Base-by-base conservation (phyloP, 495 filamentous ascomycete genomes). In the Penicillium lividum region DNA sequence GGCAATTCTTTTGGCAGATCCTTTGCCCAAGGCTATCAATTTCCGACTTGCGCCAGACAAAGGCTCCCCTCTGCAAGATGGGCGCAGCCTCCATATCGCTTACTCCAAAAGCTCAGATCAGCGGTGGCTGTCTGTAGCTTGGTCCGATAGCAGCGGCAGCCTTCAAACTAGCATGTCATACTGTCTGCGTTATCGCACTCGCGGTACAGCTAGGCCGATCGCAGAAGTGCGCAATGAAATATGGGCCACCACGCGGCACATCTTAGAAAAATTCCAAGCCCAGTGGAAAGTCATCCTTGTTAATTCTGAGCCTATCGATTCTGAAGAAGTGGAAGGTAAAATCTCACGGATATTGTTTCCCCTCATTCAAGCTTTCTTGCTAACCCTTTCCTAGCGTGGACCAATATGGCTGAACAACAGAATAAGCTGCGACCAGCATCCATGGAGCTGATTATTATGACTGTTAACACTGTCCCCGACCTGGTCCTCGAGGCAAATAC, bases 41-140 rank as follows among this genome's bases (percentile, higher is more conserved):
- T 97, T 99, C 79, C 89, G 87, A 58, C 77, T 97, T 36, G 81
- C 86, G 3, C 59, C 75, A 1, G 75, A 78, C 46, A 68, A 60
- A 22, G 58, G 59, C 4, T 88, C 90, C 28, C 79, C 94, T 0
- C 72, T 97, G n/a, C 85, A 88, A 50, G 91, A 96, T 65, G 91
- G 92, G 34, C 86, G 83, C 11, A 87, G 87, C 58, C 82, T 99
- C 10, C 95, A 99, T 68, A 74, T 98, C 47, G 92, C 90, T 7
- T 96, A 93, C 67, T 88, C 89, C 0, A 85, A 86, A 58, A 93
- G 90, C 67, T 74, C 86, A 30, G 91, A 94, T 66, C 86, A 89
- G 47, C 83, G 89, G 16, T 99, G 95, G 95, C 71, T 97, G 46
- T 88, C 88, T 1, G 92, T 86, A 5, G 89, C 89, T n/a, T 99